Percentiles rank a stretch among this genome's conserved stretches.
phyloP scores from a whole-genome alignment of 225 moss, liverwort and hornwort species.

The Pseudisothecium myosuroides region DNA sequence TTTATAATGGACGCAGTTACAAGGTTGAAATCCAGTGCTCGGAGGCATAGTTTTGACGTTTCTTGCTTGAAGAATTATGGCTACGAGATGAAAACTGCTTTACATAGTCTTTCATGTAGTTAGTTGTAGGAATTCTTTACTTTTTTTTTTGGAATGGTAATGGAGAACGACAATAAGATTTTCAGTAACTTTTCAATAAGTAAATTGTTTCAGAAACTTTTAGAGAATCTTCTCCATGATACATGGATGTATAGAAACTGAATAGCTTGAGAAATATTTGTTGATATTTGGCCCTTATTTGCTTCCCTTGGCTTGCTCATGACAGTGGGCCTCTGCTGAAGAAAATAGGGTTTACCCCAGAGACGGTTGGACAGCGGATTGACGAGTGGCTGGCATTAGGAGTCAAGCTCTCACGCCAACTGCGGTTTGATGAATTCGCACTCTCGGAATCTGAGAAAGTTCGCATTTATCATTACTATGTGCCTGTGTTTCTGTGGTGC shows the following conservation, averaged over 20 bases:
- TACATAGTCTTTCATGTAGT: background rate
- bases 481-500: constrained; percentile 45
- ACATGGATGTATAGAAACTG: background rate
- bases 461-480: constrained; percentile 45
- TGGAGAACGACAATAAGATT: background rate
- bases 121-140: background rate
- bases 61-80: background rate
- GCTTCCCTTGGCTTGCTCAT: background rate
- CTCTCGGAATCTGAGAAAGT: constrained; percentile 39
- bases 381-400: constrained; percentile 35
- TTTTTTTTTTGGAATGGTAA: background rate
- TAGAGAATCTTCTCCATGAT: background rate
- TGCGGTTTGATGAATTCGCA: constrained; percentile 22
- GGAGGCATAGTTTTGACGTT: background rate
- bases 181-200: background rate
- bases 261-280: background rate
- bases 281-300: background rate
- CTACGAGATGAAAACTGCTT: background rate
- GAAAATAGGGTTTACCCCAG: constrained; percentile 19
- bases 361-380: constrained; percentile 16
- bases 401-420: constrained; percentile 31
- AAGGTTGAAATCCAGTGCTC: background rate
- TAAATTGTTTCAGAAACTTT: background rate
- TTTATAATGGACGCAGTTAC: background rate
- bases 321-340: constrained; percentile 32